Evolutionary conservation across 768 basidiomycete genomes (phyloP), one percentile per base, ranked within the genome.

Genomic region (Solioccasus polychromus): DNA sequence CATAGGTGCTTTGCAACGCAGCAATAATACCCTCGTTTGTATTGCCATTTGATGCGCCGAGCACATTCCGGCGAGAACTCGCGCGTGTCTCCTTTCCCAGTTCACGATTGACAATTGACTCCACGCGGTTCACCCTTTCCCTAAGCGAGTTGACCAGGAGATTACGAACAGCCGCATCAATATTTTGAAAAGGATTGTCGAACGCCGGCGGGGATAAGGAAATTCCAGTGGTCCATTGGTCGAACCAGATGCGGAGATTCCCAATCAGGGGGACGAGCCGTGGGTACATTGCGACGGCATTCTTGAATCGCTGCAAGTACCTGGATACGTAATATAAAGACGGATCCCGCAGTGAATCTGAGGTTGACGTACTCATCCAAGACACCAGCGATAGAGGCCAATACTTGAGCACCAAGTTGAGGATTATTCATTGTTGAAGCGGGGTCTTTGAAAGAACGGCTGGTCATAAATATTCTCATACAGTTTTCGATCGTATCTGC

Each of bases 241-340:
- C 59, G 15, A 74, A 69, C 76, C 79, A 83, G 8, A 50, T 29
- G 12, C 54, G 57, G 36, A 85, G 66, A 26, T 69, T 67, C 5
- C 62, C 54, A 4, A 81, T 71, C 17, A 79, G 55, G 2, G 58
- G 46, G 0, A 54, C 54, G 2, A 85, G 59, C 19, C 66, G 59
- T 0, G 79, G 79, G 46, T 79, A 70, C 20, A 63, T 71, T 2
- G 68, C 62, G 8, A 77, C 62, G 0, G 75, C 73, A 35, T 78
- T 74, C 59, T 82, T 81, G 65, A 83, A 84, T 3, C 81, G 79
- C 5, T 69, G 70, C 7, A 84, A 54, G 41, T 69, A 79, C 50
- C 83, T 84, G 23, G 1, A 20, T 22, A n/a, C n/a, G 11, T 12
- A 12, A 30, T 5, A 10, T 58, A 14, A 47, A 22, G 20, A 42